Base-by-base conservation (phyloP, 2,329 filamentous ascomycete species). In the Colletotrichum australisinense region DNA sequence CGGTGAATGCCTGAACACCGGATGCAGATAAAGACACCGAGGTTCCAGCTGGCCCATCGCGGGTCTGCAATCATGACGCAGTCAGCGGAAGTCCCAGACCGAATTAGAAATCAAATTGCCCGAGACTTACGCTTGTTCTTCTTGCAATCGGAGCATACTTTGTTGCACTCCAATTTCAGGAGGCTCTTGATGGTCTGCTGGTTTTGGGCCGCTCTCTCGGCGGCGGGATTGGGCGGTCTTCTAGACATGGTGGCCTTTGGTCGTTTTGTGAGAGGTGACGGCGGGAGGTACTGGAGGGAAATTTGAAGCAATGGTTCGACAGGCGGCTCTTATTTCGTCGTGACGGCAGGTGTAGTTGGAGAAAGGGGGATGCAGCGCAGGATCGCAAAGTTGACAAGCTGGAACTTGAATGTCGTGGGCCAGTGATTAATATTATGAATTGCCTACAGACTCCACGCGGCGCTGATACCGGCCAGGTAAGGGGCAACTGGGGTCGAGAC, bases 41-140 rank as follows among this genome's bases (percentile, higher is more conserved):
- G 86, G 83, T 99, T 99, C 97, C 97, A 99, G 81, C 95, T 98
- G 38, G 97, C 97, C 97, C 97, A 99, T 93, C 97, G 91, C 74
- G 97, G 97, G 86, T 98, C 95, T 97, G 81, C 53, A 52, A 56
- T 35, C 49, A 69, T 62, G 67, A 53, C 35, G 67, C 58, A 66
- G 64, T 77, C 58, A 69, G 35, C 52, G 28, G 69, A 38, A 53
- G 11, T 62, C 22, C 16, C 56, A 12, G 28, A 32, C 58, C 38
- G 35, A 38, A 5, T 22, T 7, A 14, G n/a, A 46, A 38, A n/a
- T 7, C 2, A 2, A 26, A n/a, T 5, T 12, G n/a, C n/a, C 22
- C 65, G 16, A 26, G 46, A 86, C 93, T 77, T 84, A 97, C 95
- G 97, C 84, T 98, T 99, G 88, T 98, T 99, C 83, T 93, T 92